Evolutionary conservation across 768 basidiomycete species (phyloP).

Genomic region (Collybia sordida): DNA sequence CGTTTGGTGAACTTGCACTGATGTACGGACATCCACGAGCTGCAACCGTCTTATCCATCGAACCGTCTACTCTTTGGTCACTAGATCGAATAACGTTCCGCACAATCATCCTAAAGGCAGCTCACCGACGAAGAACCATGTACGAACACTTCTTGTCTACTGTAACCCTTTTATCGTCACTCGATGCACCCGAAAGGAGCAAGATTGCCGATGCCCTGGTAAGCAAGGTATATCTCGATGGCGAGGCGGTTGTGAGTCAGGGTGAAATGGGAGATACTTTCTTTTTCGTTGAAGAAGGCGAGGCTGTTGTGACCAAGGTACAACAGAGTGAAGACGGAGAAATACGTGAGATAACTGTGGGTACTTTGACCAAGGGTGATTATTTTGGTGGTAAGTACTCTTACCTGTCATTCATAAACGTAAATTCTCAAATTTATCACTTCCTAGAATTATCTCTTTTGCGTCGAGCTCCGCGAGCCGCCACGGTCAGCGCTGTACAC

Average conservation of each 20-base stretch:
- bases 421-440: neutral
- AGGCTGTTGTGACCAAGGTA: conserved; percentile 82
- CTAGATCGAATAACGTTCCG: conserved; percentile 98
- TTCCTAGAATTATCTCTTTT: conserved; percentile 84
- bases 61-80: conserved; percentile 86
- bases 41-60: conserved; percentile 87
- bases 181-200: conserved; percentile 87
- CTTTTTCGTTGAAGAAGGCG: conserved; percentile 96
- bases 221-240: conserved; percentile 78
- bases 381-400: conserved; percentile 89
- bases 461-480: conserved; percentile 86
- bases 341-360: conserved; percentile 67
- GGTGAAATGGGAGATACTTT: conserved; percentile 97
- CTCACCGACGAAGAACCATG: conserved; percentile 88
- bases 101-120: conserved; percentile 93
- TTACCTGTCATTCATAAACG: conserved; percentile 1
- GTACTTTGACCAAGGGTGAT: conserved; percentile 82
- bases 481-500: conserved; percentile 86
- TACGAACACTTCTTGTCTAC: conserved; percentile 96
- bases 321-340: conserved; percentile 59
- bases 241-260: conserved; percentile 85
- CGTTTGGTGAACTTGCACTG: conserved; percentile 94
- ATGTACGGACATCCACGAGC: conserved; percentile 98
- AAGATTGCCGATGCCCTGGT: conserved; percentile 97
- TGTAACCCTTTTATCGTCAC: conserved; percentile 82